A percentile compares a stretch with the other conserved stretches of the same genome.
phyloP scores from a whole-genome alignment of 305 asterid genomes.

The Fraxinus floribunda region DNA sequence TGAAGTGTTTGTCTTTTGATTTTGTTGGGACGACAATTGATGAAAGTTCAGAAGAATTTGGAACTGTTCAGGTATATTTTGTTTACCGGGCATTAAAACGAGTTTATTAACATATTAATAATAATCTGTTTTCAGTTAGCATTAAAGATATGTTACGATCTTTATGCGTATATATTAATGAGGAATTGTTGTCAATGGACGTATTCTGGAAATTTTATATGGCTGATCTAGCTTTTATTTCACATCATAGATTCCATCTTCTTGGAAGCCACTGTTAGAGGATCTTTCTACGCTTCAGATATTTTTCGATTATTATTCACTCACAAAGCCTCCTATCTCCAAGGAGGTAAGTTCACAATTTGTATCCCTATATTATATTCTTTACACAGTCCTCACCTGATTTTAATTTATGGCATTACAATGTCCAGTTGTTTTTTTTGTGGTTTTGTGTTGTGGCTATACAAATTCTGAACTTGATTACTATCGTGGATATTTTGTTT shows the following conservation, averaged over 20 bases:
- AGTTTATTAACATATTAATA: not conserved
- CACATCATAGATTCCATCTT: conserved; percentile 79
- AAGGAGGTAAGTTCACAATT: conserved; percentile 67
- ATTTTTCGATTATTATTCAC: conserved; percentile 88
- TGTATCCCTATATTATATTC: not conserved
- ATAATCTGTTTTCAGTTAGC: not conserved
- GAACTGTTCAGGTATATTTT: conserved; percentile 81
- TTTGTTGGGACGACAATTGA: conserved; percentile 93
- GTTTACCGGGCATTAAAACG: not conserved
- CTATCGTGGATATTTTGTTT: not conserved
- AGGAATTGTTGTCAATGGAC: conserved; percentile 13
- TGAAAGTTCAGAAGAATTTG: conserved; percentile 99
- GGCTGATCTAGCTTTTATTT: conserved; percentile 25
- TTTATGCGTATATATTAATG: not conserved
- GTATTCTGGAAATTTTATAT: conserved; percentile 22
- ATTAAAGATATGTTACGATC: not conserved
- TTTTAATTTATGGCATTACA: not conserved
- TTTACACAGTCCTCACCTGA: not conserved
- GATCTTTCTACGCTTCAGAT: conserved; percentile 81
- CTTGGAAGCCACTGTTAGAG: conserved; percentile 85
- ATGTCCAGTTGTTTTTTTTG: not conserved
- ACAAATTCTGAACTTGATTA: not conserved
- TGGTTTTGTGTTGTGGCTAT: not conserved
- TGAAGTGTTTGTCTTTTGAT: conserved; percentile 91
- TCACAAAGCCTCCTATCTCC: conserved; percentile 75